Base-by-base conservation (phyloP, 2,329 filamentous ascomycete genomes). In the Pseudogymnoascus sp. region DNA sequence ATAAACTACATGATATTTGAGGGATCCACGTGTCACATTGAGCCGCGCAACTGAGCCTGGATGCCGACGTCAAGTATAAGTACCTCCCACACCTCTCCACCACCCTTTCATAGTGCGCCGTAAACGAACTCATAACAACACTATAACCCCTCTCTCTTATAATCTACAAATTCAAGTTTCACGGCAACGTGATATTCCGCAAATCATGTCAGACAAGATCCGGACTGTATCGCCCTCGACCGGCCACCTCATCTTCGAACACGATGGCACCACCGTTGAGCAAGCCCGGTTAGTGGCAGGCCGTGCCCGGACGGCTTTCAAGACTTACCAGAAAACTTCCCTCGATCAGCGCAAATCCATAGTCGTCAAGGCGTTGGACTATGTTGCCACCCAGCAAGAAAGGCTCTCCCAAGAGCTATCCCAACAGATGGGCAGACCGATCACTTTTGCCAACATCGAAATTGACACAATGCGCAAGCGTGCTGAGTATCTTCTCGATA, bases 181-280 rank as follows among this genome's bases (percentile, higher is more conserved):
- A 42, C n/a, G 16, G 16, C 16, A 42, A 42, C 38, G 38, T 18
- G 38, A 18, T 42, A 42, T 42, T 42, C 8, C 38, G 38, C 38
- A 42, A 42, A 42, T 42, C 38, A 42, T 42, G 38, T 42, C 38
- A 42, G 38, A 42, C 38, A 42, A 42, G 16, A 42, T 42, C 16
- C 38, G 38, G 16, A 97, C 93, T 68, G 93, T 97, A 76, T 97
- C 93, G 2, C 93, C 93, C 63, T 89, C 85, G 67, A 97, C 92
- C 68, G 93, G 95, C 77, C 86, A 93, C 79, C 82, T 89, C 63
- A 85, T 97, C 75, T 76, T 96, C 68, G 90, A 89, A 65, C 87
- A 93, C 68, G 87, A 87, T 75, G 92, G 91, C 69, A 81, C 89
- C 68, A 88, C 90, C 46, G 77, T 84, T 38, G 77, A 83, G 31